Evolutionary conservation across 305 asterid genomes (phyloP).

Genomic region (Ajuga reptans): DNA sequence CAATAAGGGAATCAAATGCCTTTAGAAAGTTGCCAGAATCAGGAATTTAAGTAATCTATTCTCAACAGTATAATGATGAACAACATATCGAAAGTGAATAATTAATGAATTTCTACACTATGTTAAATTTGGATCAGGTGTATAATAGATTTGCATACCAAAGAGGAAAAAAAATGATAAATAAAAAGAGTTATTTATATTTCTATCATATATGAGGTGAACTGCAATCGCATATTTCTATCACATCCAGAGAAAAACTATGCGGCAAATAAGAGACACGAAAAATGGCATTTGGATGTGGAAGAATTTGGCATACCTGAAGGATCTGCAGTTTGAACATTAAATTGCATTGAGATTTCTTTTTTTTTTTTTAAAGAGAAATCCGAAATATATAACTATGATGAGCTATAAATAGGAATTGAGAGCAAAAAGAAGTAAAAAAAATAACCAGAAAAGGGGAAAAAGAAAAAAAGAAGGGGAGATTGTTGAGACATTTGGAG

Average conservation of each 20-base stretch:
- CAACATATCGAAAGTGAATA: not conserved
- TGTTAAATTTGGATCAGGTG: not conserved
- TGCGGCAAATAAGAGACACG: too few species aligned
- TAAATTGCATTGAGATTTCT: not conserved
- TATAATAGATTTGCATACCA: not conserved
- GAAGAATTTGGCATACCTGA: constrained; percentile 14
- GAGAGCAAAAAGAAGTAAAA: not conserved
- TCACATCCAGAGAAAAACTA: not conserved
- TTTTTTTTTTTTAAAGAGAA: not conserved
- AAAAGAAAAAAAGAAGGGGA: not conserved
- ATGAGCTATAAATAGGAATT: constrained; percentile 12
- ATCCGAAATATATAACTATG: not conserved
- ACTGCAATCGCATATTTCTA: not conserved
- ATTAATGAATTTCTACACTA: not conserved
- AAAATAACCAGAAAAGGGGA: not conserved
- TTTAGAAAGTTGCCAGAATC: not conserved
- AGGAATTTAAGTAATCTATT: not conserved
- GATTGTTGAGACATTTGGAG: not conserved
- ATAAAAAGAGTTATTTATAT: too few species aligned
- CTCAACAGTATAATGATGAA: not conserved
- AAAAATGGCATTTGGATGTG: not conserved
- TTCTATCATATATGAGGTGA: not conserved
- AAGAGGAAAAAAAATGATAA: not conserved
- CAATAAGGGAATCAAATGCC: constrained; percentile 17
- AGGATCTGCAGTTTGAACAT: constrained; percentile 3